phyloP scores from a whole-genome alignment of 352 stramenopile species.

The Globisporangium paroecandrum region DNA sequence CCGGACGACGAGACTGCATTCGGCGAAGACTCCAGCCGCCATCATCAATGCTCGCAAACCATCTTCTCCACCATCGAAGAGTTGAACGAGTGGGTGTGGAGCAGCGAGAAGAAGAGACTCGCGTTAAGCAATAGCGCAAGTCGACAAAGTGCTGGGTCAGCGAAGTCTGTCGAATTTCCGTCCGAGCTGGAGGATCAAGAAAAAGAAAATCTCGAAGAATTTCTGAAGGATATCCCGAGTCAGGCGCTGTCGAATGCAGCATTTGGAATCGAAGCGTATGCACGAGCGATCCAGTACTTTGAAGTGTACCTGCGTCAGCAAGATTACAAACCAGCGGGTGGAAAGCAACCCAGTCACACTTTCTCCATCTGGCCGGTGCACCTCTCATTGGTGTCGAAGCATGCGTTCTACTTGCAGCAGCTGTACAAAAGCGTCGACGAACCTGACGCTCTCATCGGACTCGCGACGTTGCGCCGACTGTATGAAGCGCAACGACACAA shows the following conservation, averaged over 20 bases:
- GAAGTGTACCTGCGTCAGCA: constrained; percentile 66
- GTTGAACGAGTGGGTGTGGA: constrained; percentile 88
- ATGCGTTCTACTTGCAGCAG: constrained; percentile 69
- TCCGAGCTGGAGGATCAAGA: constrained; percentile 71
- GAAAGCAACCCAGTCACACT: constrained; percentile 4
- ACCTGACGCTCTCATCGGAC: constrained; percentile 53
- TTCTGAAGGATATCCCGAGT: constrained; percentile 70
- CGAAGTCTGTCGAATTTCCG: constrained; percentile 31
- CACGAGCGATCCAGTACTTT: constrained; percentile 74
- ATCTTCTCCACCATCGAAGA: constrained; percentile 87
- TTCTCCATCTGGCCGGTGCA: constrained; percentile 30
- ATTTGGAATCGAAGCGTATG: constrained; percentile 67
- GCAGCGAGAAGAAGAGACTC: constrained; percentile 74
- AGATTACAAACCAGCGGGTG: constrained; percentile 14
- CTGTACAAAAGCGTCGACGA: constrained; percentile 80
- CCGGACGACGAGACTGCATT: constrained; percentile 24
- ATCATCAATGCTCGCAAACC: constrained; percentile 83
- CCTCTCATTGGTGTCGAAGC: constrained; percentile 50
- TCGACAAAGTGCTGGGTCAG: constrained; percentile 29
- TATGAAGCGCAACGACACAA: constrained; percentile 40
- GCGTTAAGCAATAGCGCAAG: constrained; percentile 53
- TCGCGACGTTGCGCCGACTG: constrained; percentile 54
- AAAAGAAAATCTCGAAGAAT: constrained; percentile 75
- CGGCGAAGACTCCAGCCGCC: constrained; percentile 65
- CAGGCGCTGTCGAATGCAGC: constrained; percentile 63